Base-by-base conservation (phyloP, 192 early-diverging fungal species). In the Dispira simplex region DNA sequence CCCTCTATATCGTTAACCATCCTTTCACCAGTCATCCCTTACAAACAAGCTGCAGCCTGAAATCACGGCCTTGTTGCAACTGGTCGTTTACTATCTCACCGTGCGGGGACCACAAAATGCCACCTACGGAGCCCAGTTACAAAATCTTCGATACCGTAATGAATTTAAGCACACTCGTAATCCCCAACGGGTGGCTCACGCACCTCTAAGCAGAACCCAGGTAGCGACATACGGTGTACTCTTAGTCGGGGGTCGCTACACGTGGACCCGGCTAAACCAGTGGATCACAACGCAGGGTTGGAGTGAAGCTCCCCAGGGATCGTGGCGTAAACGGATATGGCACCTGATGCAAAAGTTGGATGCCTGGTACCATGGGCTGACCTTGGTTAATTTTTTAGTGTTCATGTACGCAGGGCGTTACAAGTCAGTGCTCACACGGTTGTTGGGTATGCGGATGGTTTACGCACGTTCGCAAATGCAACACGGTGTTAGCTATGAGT, bases 401-500 rank as follows among this genome's bases (percentile, higher is more conserved):
- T 97, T 94, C 68, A 71, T 97, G 28, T 85, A 82, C 46, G 80
- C 84, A 14, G 92, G 92, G 64, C 87, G 83, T 56, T 93, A 91
- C 73, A 81, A 85, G 44, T 79, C 87, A 6, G 43, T 91, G 9
- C 46, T 87, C 28, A 92, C 93, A 68, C 83, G 92, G 0, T 25
- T 90, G 21, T 72, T 97, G 49, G 78, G 84, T 0, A 82, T 95
- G 85, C 80, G 90, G 43, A 75, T 97, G 20, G 91, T 95, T 8
- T 89, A 87, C 67, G 80, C 80, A 20, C 80, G 85, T 21, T 81
- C 85, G 25, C 87, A 87, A 54, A 72, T 87, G 59, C 71, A 82
- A 44, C 79, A 90, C 48, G 81, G 84, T 64, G 85, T 95, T 39
- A 91, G 85, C 68, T 92, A 90, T 67, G 93, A 97, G 68, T 95